Evolutionary conservation across 2,329 filamentous ascomycete species (phyloP), one percentile per base, ranked within the genome.

Genomic region (Diaporthe sp.): DNA sequence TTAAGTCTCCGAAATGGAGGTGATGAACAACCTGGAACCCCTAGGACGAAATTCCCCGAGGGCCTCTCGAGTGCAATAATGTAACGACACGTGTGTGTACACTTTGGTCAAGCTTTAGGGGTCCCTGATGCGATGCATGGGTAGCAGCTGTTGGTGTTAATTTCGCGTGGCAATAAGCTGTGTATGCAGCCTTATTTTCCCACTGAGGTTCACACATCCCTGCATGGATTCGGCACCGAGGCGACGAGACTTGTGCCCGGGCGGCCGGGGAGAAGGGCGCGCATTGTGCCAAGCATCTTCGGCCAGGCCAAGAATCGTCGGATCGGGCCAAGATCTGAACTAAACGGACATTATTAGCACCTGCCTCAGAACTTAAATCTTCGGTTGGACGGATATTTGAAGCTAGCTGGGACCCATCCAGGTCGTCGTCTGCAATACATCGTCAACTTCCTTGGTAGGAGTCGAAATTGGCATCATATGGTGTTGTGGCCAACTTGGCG

Each of bases 231-330:
- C 44, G 63, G 63, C 22, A 37, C 63, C 42, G 63, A 68, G 15
- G 31, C 22, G 17, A 39, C 57, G 15, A 42, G 57, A 60, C 13
- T 22, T 20, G 22, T n/a, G 37, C 58, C 58, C 22, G 20, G 34
- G 17, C 31, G n/a, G 13, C n/a, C 53, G 53, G 25, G 9, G 4
- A 53, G 28, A 25, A 37, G 31, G 63, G 25, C 47, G n/a, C 47
- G 65, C 65, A 68, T 68, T n/a, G n/a, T 13, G 65, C 65, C 65
- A 68, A 68, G 65, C 65, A 53, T 39, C 15, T 17, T 55, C 22
- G 31, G 65, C 31, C 3, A n/a, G 47, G 65, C 65, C 65, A 37
- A 68, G 65, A 25, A 68, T 53, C 34, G 65, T 53, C 47, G 65
- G 65, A 68, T 39, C 65, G 47, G 65, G 65, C 65, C 65, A 39